These are phyloP conservation scores for Chaetothyriales sp. DNA, from an alignment of 2,329 filamentous ascomycete genomes.

Conservation along the genomic window DNA sequence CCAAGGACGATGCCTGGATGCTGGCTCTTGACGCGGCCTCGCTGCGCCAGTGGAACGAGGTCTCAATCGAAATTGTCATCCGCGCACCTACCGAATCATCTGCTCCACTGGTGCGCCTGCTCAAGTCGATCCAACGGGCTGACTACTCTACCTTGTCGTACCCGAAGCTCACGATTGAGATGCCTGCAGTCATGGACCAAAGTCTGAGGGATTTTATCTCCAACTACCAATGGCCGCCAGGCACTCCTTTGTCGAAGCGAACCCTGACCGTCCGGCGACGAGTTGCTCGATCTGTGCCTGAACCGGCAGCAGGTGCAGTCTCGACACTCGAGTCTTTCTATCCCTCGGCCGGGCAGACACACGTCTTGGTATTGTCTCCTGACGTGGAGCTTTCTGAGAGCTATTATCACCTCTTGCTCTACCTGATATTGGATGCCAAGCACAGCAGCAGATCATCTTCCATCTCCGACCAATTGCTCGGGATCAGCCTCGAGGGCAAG, in stretches of 20 bases:
- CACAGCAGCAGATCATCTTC: slow-evolving; percentile 43
- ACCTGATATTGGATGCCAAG: slow-evolving; percentile 58
- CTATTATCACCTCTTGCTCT: slow-evolving; percentile 79
- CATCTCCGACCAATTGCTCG: slow-evolving; percentile 46
- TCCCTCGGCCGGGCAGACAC: slow-evolving; percentile 50
- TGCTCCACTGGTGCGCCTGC: slow-evolving; percentile 37
- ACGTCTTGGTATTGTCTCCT: slow-evolving; percentile 72
- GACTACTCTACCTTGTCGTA: slow-evolving; percentile 57
- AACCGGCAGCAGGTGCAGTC: slow-evolving; percentile 54
- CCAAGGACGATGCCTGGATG: slow-evolving; percentile 44
- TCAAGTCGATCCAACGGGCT: slow-evolving; percentile 58
- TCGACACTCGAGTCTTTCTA: slow-evolving; percentile 80
- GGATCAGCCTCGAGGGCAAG: slow-evolving; percentile 60
- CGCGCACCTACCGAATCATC: slow-evolving; percentile 38
- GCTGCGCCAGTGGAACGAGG: slow-evolving; percentile 55
- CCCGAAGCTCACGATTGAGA: slow-evolving; percentile 70
- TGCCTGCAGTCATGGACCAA: slow-evolving; percentile 55
- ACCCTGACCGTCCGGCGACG: slow-evolving; percentile 58
- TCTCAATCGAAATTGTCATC: slow-evolving; percentile 68
- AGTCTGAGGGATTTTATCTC: slow-evolving; percentile 48
- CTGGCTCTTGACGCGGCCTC: slow-evolving; percentile 35
- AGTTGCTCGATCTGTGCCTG: slow-evolving; percentile 45
- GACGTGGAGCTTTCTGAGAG: slow-evolving; percentile 64
- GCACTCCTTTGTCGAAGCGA: slow-evolving; percentile 29
- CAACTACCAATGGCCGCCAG: slow-evolving; percentile 52